Evolutionary conservation across 805 yeast genomes (phyloP).

Genomic region (Yamadazyma sp.): DNA sequence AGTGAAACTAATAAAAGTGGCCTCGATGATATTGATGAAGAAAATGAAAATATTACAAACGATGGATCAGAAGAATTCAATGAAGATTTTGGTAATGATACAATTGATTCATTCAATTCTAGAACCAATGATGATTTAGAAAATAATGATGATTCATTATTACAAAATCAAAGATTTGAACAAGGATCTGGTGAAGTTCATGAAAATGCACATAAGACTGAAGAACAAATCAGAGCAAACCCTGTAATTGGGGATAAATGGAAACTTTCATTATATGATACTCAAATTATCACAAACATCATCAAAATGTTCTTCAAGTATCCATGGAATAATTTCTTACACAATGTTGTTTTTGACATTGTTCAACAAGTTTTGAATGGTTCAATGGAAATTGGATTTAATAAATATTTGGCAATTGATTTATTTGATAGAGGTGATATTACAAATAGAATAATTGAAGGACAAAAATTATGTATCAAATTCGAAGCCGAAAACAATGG

Average conservation of each 20-base stretch:
- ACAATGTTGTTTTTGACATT: slow-evolving; percentile 46
- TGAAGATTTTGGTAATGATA: slow-evolving; percentile 19
- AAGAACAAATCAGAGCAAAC: slow-evolving; percentile 38
- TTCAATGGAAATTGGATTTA: slow-evolving; percentile 48
- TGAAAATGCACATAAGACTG: slow-evolving; percentile 42
- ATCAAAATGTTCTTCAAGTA: slow-evolving; percentile 43
- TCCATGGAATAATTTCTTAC: slow-evolving; percentile 47
- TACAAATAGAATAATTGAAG: slow-evolving; percentile 39
- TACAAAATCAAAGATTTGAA: slow-evolving; percentile 19
- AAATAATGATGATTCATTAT: slow-evolving; percentile 21
- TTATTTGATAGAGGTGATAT: slow-evolving; percentile 51
- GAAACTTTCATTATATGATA: slow-evolving; percentile 41
- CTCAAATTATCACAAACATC: slow-evolving; percentile 41
- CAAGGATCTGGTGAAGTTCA: slow-evolving; percentile 41
- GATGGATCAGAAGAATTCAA: slow-evolving; percentile 8
- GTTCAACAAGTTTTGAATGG: slow-evolving; percentile 48
- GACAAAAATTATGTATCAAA: slow-evolving; percentile 61
- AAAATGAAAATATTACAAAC: slow-evolving; percentile 1
- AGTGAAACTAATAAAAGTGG: background rate
- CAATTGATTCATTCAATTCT: slow-evolving; percentile 32
- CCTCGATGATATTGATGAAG: slow-evolving; percentile 2
- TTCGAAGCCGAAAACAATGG: slow-evolving; percentile 48
- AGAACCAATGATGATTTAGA: slow-evolving; percentile 20
- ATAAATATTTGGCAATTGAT: slow-evolving; percentile 49
- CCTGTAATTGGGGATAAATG: slow-evolving; percentile 45